These are phyloP conservation scores for Penicillium verrucosum DNA, from an alignment of 2,329 filamentous ascomycete species.

Conservation along the genomic window DNA sequence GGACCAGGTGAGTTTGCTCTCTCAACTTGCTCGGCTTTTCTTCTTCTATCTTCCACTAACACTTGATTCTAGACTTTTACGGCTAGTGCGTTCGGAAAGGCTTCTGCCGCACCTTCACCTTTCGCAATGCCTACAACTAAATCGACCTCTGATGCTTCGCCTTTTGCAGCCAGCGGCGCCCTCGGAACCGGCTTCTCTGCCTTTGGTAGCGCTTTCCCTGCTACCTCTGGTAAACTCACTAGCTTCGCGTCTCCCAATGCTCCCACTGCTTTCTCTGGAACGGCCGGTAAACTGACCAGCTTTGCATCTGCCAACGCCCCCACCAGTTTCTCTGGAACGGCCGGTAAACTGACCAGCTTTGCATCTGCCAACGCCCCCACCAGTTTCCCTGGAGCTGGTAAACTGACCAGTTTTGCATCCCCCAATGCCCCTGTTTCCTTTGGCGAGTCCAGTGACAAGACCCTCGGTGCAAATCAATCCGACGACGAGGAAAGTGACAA, in stretches of 20 bases:
- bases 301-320: slow-evolving; percentile 65
- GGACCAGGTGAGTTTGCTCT: slow-evolving; percentile 24
- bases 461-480: slow-evolving; percentile 71
- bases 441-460: slow-evolving; percentile 48
- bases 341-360: slow-evolving; percentile 62
- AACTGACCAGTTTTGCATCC: slow-evolving; percentile 68
- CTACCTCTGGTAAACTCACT: slow-evolving; percentile 47
- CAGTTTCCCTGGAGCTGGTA: slow-evolving; percentile 32
- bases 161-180: slow-evolving; percentile 38
- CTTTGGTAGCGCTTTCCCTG: slow-evolving; percentile 32
- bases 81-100: slow-evolving; percentile 43
- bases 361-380: slow-evolving; percentile 57
- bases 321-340: slow-evolving; percentile 34
- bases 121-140: not conserved
- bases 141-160: slow-evolving; percentile 34
- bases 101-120: slow-evolving; percentile 17
- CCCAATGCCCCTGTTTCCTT: slow-evolving; percentile 49
- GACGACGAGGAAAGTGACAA: slow-evolving; percentile 46
- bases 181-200: slow-evolving; percentile 38
- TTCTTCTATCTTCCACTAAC: not conserved
- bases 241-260: slow-evolving; percentile 67
- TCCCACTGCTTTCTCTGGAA: slow-evolving; percentile 31
- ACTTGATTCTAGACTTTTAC: slow-evolving; percentile 26
- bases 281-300: slow-evolving; percentile 55
- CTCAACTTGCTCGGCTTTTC: not conserved